These are phyloP conservation scores for Yamadazyma atlantica DNA, from an alignment of 1,139 yeast species.

Conservation along the genomic window DNA sequence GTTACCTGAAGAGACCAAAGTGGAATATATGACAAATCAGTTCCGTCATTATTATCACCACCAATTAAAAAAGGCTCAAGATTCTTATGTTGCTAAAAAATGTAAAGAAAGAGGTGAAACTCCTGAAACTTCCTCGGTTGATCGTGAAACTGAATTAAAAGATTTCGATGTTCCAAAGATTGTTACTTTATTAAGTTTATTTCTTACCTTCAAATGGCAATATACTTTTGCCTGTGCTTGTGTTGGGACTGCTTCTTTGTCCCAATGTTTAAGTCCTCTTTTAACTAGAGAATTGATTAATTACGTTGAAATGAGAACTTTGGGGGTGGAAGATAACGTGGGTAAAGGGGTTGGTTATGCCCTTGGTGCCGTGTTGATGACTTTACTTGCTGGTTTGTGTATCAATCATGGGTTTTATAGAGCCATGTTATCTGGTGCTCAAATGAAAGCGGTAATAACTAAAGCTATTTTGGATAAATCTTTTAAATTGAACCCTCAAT, in stretches of 20 bases:
- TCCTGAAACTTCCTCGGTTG: constrained; percentile 18
- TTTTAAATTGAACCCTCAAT: constrained; percentile 57
- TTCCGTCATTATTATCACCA: constrained; percentile 31
- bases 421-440: constrained; percentile 52
- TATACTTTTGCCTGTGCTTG: constrained; percentile 23
- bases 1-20: constrained; percentile 50
- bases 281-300: constrained; percentile 28
- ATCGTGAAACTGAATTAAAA: constrained; percentile 24
- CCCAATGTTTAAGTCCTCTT: constrained; percentile 27
- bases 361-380: constrained; percentile 27
- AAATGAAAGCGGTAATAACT: constrained; percentile 63
- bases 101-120: constrained; percentile 28
- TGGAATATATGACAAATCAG: constrained; percentile 41
- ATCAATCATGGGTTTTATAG: constrained; percentile 21
- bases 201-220: constrained; percentile 29
- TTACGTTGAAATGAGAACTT: constrained; percentile 26
- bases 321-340: constrained; percentile 20
- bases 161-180: constrained; percentile 24
- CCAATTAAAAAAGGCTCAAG: constrained; percentile 27
- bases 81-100: constrained; percentile 21
- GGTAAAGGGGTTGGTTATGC: constrained; percentile 43
- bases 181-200: constrained; percentile 20
- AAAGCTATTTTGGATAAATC: constrained; percentile 69
- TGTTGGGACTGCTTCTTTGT: constrained; percentile 21
- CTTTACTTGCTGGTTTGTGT: constrained; percentile 31